These are phyloP conservation scores for Selaginella moellendorffii DNA, from an alignment of 75 land plant species.

Conservation along the genomic window DNA sequence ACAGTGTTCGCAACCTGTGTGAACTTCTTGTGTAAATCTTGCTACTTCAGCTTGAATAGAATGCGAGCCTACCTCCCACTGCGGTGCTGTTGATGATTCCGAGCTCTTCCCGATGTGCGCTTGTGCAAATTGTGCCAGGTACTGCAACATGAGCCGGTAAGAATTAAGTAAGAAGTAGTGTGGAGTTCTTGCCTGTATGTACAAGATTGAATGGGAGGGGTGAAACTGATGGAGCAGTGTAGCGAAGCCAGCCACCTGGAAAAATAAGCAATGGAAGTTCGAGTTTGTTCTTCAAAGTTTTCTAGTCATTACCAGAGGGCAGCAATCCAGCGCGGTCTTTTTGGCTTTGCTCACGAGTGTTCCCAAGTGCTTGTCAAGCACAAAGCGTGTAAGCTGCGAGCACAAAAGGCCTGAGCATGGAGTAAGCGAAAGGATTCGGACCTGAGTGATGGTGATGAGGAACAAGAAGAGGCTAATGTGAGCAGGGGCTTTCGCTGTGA, in stretches of 20 bases:
- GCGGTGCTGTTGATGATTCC: neutral
- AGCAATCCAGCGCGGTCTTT: conserved; percentile 32
- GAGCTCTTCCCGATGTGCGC: conserved; percentile 18
- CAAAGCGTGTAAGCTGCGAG: conserved; percentile 28
- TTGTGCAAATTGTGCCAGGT: conserved; percentile 31
- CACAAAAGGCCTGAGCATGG: neutral
- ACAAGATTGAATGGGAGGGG: conserved; percentile 22
- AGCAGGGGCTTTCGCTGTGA: conserved; percentile 22
- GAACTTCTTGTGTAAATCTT: no score
- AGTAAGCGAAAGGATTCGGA: neutral
- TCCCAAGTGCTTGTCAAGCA: conserved; percentile 35
- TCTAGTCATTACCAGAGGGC: conserved; percentile 31
- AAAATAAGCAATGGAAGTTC: no score
- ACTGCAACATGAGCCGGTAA: conserved; percentile 18
- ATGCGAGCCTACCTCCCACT: conserved; percentile 10
- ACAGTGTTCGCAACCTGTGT: neutral
- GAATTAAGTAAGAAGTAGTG: no score
- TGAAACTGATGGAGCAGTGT: conserved; percentile 32
- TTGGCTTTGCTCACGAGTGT: conserved; percentile 31
- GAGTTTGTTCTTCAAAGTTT: no score
- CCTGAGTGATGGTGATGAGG: conserved; percentile 34
- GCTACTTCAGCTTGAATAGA: no score
- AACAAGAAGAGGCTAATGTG: conserved; percentile 21
- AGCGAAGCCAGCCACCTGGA: conserved; percentile 28
- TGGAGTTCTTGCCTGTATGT: conserved; percentile 30